Conservation (phyloP, 2,329 filamentous ascomycete genomes). For the Scedosporium apiospermum region DNA sequence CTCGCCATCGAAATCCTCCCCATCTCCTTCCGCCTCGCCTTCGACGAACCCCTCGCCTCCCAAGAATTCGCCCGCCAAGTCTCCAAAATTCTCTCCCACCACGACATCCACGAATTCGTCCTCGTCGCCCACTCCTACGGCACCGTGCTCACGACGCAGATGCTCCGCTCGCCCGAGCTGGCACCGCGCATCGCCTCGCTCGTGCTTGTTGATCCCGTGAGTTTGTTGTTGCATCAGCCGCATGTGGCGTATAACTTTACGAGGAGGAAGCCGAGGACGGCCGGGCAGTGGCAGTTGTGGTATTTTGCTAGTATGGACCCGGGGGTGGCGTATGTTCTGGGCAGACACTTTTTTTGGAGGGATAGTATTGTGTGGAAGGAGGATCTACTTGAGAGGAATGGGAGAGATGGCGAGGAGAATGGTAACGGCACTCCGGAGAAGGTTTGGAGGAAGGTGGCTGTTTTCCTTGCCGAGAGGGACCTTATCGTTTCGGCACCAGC, state of each 20-base stretch:
- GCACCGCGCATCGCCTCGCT: slow-evolving; percentile 38
- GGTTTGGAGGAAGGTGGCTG: slow-evolving; percentile 34
- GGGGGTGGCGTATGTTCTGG: slow-evolving; percentile 54
- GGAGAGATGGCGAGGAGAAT: slow-evolving; percentile 1
- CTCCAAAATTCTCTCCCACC: slow-evolving; percentile 43
- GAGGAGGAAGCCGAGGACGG: slow-evolving; percentile 35
- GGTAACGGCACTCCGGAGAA: slow-evolving; percentile 10
- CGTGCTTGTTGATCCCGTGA: slow-evolving; percentile 52
- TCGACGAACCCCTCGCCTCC: slow-evolving; percentile 35
- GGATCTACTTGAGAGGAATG: slow-evolving; percentile 33
- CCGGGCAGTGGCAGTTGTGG: slow-evolving; percentile 63
- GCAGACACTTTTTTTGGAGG: slow-evolving; percentile 61
- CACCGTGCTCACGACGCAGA: slow-evolving; percentile 51
- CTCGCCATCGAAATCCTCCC: slow-evolving; percentile 58
- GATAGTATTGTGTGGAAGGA: slow-evolving; percentile 64
- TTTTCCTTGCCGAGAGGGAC: slow-evolving; percentile 50
- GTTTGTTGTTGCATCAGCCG: slow-evolving; percentile 57
- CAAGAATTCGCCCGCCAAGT: slow-evolving; percentile 48
- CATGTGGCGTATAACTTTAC: slow-evolving; percentile 66
- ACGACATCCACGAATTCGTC: slow-evolving; percentile 49
- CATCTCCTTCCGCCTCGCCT: slow-evolving; percentile 53
- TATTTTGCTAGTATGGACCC: slow-evolving; percentile 63
- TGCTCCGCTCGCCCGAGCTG: slow-evolving; percentile 40
- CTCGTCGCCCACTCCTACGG: slow-evolving; percentile 57
- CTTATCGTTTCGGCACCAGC: slow-evolving; percentile 53